Evolutionary conservation across 495 filamentous ascomycete species (phyloP).

Genomic region (Trichoderma virens): DNA sequence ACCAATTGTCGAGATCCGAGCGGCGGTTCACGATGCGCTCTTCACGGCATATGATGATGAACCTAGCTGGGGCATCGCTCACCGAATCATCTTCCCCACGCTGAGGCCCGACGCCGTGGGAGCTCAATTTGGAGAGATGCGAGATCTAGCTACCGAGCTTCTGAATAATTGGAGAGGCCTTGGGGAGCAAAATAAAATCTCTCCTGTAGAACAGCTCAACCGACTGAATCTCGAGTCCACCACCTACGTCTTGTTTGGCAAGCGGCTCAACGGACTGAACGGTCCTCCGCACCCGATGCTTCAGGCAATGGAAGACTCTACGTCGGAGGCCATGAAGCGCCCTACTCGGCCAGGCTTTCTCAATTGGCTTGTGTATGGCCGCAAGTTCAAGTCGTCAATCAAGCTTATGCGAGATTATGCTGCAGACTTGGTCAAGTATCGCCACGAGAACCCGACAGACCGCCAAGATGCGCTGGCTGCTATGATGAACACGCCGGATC

Average conservation of each 20-base stretch:
- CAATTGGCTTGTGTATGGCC: background rate
- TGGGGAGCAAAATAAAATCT: constrained; percentile 43
- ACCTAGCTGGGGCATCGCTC: constrained; percentile 59
- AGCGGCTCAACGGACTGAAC: constrained; percentile 59
- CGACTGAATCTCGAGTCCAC: constrained; percentile 63
- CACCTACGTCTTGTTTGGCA: constrained; percentile 54
- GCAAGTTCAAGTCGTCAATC: background rate
- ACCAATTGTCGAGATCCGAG: constrained; percentile 42
- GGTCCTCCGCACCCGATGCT: constrained; percentile 55
- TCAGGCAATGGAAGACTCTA: constrained; percentile 55
- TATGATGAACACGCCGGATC: background rate
- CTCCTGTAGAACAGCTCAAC: constrained; percentile 58
- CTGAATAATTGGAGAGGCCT: constrained; percentile 60
- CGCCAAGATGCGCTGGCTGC: background rate
- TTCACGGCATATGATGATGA: constrained; percentile 62
- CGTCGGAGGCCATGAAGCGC: constrained; percentile 51
- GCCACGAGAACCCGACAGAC: constrained; percentile 31
- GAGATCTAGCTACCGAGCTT: constrained; percentile 57
- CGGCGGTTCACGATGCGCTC: constrained; percentile 51
- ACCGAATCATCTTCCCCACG: constrained; percentile 61
- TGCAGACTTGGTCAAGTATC: constrained; percentile 43
- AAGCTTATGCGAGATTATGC: constrained; percentile 45
- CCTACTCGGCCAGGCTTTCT: constrained; percentile 45
- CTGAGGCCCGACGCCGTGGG: constrained; percentile 56
- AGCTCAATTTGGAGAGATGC: constrained; percentile 57